Evolutionary conservation across 306 rosid species (phyloP).

Genomic region (Prunus mira): DNA sequence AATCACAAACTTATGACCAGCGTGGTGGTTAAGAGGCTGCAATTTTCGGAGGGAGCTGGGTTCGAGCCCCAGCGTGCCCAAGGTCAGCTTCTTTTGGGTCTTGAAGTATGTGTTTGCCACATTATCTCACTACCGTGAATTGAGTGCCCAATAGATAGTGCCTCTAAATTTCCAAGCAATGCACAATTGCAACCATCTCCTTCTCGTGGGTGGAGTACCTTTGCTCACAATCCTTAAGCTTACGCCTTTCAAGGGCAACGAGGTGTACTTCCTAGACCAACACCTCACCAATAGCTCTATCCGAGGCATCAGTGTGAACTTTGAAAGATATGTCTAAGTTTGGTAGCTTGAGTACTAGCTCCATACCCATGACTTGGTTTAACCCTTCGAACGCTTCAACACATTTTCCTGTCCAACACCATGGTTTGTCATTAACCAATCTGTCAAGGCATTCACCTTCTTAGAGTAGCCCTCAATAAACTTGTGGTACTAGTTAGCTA

Average conservation of each 20-base stretch:
- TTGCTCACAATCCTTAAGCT: constrained; percentile 5
- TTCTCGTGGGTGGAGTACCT: constrained; percentile 1
- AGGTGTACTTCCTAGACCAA: background rate
- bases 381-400: background rate
- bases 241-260: background rate
- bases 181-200: constrained; percentile 4
- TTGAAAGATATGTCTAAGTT: background rate
- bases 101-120: constrained; percentile 9
- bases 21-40: too few relatives aligned
- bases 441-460: background rate
- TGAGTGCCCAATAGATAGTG: background rate
- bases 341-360: background rate
- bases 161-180: background rate
- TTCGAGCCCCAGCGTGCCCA: too few relatives aligned
- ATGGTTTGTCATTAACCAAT: background rate
- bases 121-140: background rate
- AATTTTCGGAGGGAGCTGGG: too few relatives aligned
- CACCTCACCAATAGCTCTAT: background rate
- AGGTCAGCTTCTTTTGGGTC: constrained; percentile 1
- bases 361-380: background rate
- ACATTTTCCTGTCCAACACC: background rate
- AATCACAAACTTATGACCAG: too few relatives aligned
- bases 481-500: too few relatives aligned
- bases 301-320: background rate
- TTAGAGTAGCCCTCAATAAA: too few relatives aligned